These are phyloP conservation scores for Hemisphaericaspora xylanilytica DNA, from an alignment of 1,139 yeast genomes.

Conservation along the genomic window DNA sequence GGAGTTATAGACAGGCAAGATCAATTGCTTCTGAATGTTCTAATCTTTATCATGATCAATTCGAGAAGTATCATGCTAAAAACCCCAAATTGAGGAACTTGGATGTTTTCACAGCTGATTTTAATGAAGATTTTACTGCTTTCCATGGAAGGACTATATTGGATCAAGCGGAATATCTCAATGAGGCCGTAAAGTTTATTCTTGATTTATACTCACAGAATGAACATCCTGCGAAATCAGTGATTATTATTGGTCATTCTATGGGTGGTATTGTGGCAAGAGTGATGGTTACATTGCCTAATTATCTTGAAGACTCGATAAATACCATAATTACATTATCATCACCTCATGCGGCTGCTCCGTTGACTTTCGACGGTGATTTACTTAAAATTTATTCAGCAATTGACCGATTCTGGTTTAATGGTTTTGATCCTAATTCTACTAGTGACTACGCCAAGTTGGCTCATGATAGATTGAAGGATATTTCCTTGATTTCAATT, in stretches of 20 bases:
- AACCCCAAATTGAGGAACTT: slow-evolving; percentile 42
- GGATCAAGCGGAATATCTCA: slow-evolving; percentile 91
- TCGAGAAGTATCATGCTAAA: slow-evolving; percentile 12
- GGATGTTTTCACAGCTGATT: slow-evolving; percentile 88
- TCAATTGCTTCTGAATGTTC: slow-evolving; percentile 85
- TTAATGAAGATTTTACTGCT: slow-evolving; percentile 94
- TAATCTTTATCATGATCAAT: slow-evolving; percentile 42
- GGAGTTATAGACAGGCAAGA: slow-evolving; percentile 85
- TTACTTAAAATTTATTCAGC: slow-evolving; percentile 69
- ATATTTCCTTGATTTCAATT: slow-evolving; percentile 66
- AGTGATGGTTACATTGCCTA: slow-evolving; percentile 74
- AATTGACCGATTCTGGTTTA: slow-evolving; percentile 79
- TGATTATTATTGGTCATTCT: slow-evolving; percentile 84
- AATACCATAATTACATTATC: slow-evolving; percentile 86
- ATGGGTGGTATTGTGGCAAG: slow-evolving; percentile 97
- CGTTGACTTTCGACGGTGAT: slow-evolving; percentile 94
- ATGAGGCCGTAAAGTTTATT: slow-evolving; percentile 81
- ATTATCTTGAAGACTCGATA: slow-evolving; percentile 67
- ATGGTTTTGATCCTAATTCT: slow-evolving; percentile 41
- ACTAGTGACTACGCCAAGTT: slow-evolving; percentile 21
- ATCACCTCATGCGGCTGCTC: slow-evolving; percentile 91
- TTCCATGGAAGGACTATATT: slow-evolving; percentile 91
- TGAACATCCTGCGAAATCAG: slow-evolving; percentile 57
- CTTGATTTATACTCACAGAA: slow-evolving; percentile 55
- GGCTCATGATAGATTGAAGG: slow-evolving; percentile 40